Evolutionary conservation across 176 grass and related monocot species (phyloP).

Genomic region (Ananas comosus): DNA sequence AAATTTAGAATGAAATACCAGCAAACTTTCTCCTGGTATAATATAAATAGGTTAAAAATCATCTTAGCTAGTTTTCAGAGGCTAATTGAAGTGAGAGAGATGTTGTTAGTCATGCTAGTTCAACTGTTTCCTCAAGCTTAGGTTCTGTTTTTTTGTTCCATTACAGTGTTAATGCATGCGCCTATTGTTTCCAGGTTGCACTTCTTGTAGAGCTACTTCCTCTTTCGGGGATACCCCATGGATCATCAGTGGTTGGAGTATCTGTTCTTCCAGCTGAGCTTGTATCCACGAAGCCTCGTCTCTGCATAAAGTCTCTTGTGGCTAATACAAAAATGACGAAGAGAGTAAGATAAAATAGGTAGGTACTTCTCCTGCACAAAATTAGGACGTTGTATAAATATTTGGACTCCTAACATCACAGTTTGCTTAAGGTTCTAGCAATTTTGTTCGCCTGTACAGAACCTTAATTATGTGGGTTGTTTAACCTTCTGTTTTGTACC

Average conservation of each 20-base stretch:
- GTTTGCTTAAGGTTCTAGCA: too few species aligned
- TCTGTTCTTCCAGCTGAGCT: conserved; percentile 33
- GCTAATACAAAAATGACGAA: conserved; percentile 46
- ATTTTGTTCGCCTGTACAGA: too few species aligned
- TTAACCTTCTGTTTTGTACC: too few species aligned
- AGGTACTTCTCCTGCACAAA: neutral
- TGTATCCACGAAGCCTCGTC: conserved; percentile 49
- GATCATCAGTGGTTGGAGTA: conserved; percentile 40
- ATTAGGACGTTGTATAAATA: too few species aligned
- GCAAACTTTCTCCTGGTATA: neutral
- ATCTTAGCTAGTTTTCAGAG: neutral
- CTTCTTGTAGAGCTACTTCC: conserved; percentile 80
- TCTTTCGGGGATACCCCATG: conserved; percentile 45
- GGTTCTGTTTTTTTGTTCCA: conserved; percentile 20
- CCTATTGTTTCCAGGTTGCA: conserved; percentile 35
- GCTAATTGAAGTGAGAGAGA: neutral
- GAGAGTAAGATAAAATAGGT: neutral
- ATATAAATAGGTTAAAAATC: too few species aligned
- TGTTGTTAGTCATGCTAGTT: neutral
- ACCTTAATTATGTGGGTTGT: too few species aligned
- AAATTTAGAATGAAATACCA: neutral
- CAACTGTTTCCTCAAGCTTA: conserved; percentile 5
- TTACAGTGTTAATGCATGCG: neutral
- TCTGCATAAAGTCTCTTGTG: conserved; percentile 51
- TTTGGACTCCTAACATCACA: too few species aligned